Evolutionary conservation across 2,329 filamentous ascomycete species (phyloP), one percentile per base, ranked within the genome.

Genomic region (Huntiella decipiens): DNA sequence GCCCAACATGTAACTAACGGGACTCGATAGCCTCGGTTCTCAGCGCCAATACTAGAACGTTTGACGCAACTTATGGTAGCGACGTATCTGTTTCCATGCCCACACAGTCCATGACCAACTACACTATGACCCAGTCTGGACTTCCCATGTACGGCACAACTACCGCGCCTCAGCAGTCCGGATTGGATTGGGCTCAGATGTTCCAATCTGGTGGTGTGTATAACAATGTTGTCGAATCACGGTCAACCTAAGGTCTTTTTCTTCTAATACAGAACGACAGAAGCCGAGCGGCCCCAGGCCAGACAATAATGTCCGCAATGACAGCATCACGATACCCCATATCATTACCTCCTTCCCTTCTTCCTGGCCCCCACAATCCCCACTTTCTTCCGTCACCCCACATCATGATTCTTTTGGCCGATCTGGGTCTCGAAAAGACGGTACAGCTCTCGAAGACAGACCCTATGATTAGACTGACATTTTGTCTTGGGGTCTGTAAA

Each of bases 141-240:
- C 71, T 77, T 67, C 70, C 70, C 51, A 74, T 76, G 66, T 75
- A 75, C 60, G 69, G 66, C 57, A 68, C 66, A 57, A 67, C 66
- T 58, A 71, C 72, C 54, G 64, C 69, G 62, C 70, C 70, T 61
- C 73, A 77, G 63, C 68, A 72, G 64, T 66, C 68, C 59, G 63
- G 70, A 66, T 66, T 80, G 66, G 79, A 84, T 65, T 85, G 80
- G 80, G 72, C 78, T 57, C 73, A 79, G 60, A 81, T 85, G 75
- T 83, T 83, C 67, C 79, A 78, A 66, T 63, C 77, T 66, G 77
- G 76, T 71, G 69, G 76, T 71, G 69, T 73, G 65, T 73, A 79
- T 43, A 43, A 34, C 63, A 67, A 75, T 63, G 66, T 47, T 47
- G 45, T 43, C 31, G 22, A 28, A 28, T 28, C 22, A 28, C 22